Conservation (phyloP, 1,139 yeast species). For the Meyerozyma elateridarum region DNA sequence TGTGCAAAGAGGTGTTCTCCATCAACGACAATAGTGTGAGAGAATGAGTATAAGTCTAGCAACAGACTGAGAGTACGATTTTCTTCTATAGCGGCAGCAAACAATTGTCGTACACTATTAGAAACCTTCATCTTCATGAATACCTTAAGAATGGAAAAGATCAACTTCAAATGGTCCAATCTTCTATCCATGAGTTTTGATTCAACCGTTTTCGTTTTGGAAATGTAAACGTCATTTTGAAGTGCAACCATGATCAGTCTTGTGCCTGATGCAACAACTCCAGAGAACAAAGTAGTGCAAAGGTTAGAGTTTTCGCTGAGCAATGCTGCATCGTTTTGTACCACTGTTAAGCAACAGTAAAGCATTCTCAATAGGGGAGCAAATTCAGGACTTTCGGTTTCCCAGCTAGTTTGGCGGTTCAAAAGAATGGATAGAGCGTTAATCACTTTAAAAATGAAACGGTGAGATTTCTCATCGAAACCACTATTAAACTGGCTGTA, state of each 20-base stretch:
- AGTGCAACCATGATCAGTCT: slow-evolving; percentile 50
- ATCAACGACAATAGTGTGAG: slow-evolving; percentile 57
- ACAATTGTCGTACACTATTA: slow-evolving; percentile 41
- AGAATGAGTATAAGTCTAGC: slow-evolving; percentile 61
- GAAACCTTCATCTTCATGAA: slow-evolving; percentile 52
- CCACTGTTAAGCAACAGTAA: slow-evolving; percentile 43
- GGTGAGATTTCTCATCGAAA: slow-evolving; percentile 25
- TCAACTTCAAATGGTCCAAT: slow-evolving; percentile 61
- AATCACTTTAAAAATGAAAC: slow-evolving; percentile 33
- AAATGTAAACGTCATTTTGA: slow-evolving; percentile 49
- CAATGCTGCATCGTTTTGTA: slow-evolving; percentile 37
- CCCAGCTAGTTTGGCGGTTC: slow-evolving; percentile 41
- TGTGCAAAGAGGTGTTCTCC: slow-evolving; percentile 72
- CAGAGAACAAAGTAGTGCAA: slow-evolving; percentile 51
- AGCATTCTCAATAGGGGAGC: slow-evolving; percentile 60
- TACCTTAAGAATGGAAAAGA: slow-evolving; percentile 58
- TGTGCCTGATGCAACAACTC: slow-evolving; percentile 57
- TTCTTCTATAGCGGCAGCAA: slow-evolving; percentile 52
- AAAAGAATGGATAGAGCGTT: slow-evolving; percentile 39
- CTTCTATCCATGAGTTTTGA: slow-evolving; percentile 33
- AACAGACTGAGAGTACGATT: slow-evolving; percentile 61
- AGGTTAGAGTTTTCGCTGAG: slow-evolving; percentile 47
- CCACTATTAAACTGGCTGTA: slow-evolving; percentile 38
- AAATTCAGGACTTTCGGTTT: slow-evolving; percentile 42
- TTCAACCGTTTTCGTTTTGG: slow-evolving; percentile 29